These are phyloP conservation scores for Trichosporon coremiiforme DNA, from an alignment of 1,284 basidiomycete species.

Conservation along the genomic window DNA sequence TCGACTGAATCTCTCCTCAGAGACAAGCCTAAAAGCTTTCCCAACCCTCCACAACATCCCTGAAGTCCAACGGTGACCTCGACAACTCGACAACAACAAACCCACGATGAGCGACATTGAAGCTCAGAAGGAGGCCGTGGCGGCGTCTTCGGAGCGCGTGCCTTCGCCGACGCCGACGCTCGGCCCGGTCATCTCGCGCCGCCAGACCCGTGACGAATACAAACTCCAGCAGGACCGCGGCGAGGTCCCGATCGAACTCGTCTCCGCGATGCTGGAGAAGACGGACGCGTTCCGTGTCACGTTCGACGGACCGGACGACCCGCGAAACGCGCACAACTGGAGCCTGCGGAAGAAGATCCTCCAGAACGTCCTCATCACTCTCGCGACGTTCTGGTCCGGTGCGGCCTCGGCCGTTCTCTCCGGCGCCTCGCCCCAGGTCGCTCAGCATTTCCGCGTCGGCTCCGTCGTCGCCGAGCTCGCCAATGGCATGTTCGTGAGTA, in stretches of 20 bases:
- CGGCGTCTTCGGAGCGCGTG: background rate
- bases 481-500: conserved; percentile 33
- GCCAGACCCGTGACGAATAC: background rate
- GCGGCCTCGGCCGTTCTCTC: conserved; percentile 26
- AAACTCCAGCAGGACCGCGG: conserved; percentile 9
- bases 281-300: conserved; percentile 56
- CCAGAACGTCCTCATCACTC: conserved; percentile 30
- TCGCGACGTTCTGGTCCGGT: conserved; percentile 35
- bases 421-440: conserved; percentile 22
- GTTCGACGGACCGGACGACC: conserved; percentile 67
- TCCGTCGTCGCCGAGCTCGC: conserved; percentile 32
- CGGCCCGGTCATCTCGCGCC: conserved; percentile 9
- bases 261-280: conserved; percentile 28
- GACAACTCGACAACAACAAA: background rate
- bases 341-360: conserved; percentile 28
- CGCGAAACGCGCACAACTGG: conserved; percentile 71
- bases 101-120: conserved; percentile 11
- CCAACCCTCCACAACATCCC: background rate
- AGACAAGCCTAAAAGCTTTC: background rate
- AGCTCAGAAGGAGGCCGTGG: background rate
- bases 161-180: conserved; percentile 23
- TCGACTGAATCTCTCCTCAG: background rate
- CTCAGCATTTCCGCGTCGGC: conserved; percentile 24
- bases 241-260: conserved; percentile 27
- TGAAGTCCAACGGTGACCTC: background rate